These are phyloP conservation scores for Graphiopsis chlorocephala DNA, from an alignment of 2,329 filamentous ascomycete species.

Conservation along the genomic window DNA sequence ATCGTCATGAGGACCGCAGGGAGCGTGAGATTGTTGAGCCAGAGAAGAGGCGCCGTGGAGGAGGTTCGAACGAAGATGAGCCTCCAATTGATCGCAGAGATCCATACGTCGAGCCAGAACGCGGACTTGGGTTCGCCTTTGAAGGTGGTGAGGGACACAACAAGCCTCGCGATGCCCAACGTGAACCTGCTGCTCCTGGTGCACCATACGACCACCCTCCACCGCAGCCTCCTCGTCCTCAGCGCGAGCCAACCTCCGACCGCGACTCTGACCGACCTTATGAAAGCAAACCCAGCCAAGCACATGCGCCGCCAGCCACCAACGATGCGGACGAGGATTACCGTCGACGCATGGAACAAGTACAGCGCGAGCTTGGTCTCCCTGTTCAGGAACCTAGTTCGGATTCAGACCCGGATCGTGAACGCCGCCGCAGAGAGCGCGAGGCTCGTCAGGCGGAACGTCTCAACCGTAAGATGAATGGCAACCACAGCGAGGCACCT, in stretches of 20 bases:
- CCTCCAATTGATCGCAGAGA: slow-evolving; percentile 22
- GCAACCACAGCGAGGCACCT: background rate
- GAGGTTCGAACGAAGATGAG: slow-evolving; percentile 7
- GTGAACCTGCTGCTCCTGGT: background rate
- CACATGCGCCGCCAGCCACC: background rate
- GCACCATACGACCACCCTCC: background rate
- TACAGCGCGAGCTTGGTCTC: slow-evolving; percentile 45
- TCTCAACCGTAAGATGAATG: slow-evolving; percentile 20
- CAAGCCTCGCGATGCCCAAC: background rate
- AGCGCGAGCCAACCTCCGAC: background rate
- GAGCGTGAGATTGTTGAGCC: slow-evolving; percentile 15
- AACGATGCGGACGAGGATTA: slow-evolving; percentile 51
- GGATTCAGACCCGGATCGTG: slow-evolving; percentile 33
- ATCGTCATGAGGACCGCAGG: slow-evolving; percentile 17
- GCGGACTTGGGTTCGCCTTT: slow-evolving; percentile 35
- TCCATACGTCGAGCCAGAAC: slow-evolving; percentile 27
- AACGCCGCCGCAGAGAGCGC: slow-evolving; percentile 32
- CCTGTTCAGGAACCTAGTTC: slow-evolving; percentile 23
- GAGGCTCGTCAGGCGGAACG: slow-evolving; percentile 32
- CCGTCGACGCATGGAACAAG: slow-evolving; percentile 47
- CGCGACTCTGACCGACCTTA: slow-evolving; percentile 7
- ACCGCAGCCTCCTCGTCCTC: slow-evolving; percentile 4
- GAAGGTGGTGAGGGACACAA: slow-evolving; percentile 28
- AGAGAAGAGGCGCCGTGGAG: slow-evolving; percentile 8
- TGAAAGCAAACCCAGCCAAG: background rate